Base-by-base conservation (phyloP, 2,329 filamentous ascomycete genomes). In the Daldinia sp. region DNA sequence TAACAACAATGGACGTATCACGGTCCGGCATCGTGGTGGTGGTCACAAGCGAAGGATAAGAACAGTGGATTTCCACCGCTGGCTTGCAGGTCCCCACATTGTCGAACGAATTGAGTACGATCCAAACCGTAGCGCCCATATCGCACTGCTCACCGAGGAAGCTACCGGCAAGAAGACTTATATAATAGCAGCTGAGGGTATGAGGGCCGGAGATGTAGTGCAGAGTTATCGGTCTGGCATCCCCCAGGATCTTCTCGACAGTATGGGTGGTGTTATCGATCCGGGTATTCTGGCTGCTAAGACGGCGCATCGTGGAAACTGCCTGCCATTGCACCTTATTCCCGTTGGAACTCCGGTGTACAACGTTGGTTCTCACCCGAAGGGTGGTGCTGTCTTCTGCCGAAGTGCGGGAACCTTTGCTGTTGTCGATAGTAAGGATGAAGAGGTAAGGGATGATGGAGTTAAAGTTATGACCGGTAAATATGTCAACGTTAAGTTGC, bases 71-170 rank as follows among this genome's bases (percentile, higher is more conserved):
- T 99, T 97, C 79, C 84, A 90, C 72, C 91, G 96, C 60, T 89
- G 86, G 80, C 87, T 87, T 28, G 89, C 94, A 0, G 96, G 96
- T 18, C 90, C 92, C 71, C 96, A 98, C 75, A 82, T 90, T 15
- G 95, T 99, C 61, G 94, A 98, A 78, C 89, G 96, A 68, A 96
- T 99, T 76, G 96, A 99, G 80, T 94, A 98, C 80, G 97, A 99
- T 76, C 96, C 96, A 0, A 93, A 93, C 72, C 91, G 96, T 58
- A 97, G 90, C 75, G 93, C 95, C 13, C 96, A 99, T 79, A 94
- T 99, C 80, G 96, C 96, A 5, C 86, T 99, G 63, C 77, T 98
- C 54, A 94, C 89, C 56, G 90, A 92, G 75, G 84, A 93, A 72
- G 87, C 89, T 54, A 95, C 92, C 0, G 88, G 89, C 12, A 87